Evolutionary conservation across 1,284 basidiomycete genomes (phyloP), one percentile per base, ranked within the genome.

Genomic region (Cryptococcus sp.): DNA sequence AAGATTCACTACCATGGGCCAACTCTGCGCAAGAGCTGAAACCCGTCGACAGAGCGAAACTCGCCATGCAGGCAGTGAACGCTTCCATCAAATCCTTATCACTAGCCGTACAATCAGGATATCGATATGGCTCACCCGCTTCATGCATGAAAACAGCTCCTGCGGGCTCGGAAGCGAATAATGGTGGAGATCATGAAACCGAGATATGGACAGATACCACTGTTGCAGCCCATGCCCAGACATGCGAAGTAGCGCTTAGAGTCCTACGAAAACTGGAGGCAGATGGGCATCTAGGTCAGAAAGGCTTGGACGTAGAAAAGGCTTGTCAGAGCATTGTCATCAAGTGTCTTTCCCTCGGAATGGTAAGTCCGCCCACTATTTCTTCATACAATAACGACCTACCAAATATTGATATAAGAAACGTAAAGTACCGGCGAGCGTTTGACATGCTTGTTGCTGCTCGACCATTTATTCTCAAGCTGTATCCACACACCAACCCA

Each of bases 291-390:
- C 39, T 65, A 25, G 59, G 58, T 8, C 39, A 49, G 11, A 69
- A 68, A 46, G 63, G 59, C 0, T 20, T 67, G n/a, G 65, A 70
- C 15, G 57, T 75, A 20, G 71, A 76, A 54, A 65, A 59, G 38
- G 64, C 60, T 1, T 58, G 58, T 11, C 50, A 66, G 39, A 59
- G 54, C 20, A 41, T 74, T 3, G 58, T 63, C 2, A 19, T 44
- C 7, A 67, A 62, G 46, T 63, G 59, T 29, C 15, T 72, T 13
- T 38, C 48, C 1, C 25, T 73, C 19, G 62, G 66, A 43, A 69
- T 73, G 68, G 73, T 75, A 57, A 59, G 70, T 64, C 17, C 10
- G 29, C 29, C 29, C 29, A 34, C 8, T 34, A 10, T 10, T 34
- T 34, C 26, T 29, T 34, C 29, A 34, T 13, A 10, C 2, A 10